Evolutionary conservation across 139 green algal species (phyloP), one percentile per base, ranked within the genome.

Genomic region (Volvox reticuliferus): DNA sequence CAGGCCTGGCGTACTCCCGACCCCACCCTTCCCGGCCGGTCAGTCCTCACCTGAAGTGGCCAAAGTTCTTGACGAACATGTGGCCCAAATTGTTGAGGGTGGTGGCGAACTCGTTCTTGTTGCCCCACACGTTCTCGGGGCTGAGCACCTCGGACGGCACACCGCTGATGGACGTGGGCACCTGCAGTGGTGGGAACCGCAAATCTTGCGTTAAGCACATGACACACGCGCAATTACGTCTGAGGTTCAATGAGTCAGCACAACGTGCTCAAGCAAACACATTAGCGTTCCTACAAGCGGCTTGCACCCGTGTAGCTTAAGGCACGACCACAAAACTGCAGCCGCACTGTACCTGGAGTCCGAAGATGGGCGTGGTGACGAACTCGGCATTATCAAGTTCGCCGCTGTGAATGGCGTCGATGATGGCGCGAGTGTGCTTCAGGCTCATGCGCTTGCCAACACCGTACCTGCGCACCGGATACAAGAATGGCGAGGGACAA

Each of bases 371-470:
- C 65, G 96, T 98, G 50, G 83, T 89, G 13, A 86, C 80, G 87
- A 91, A 97, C 61, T 97, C 87, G 12, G 92, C 96, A 0, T 88
- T 55, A 1, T 82, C 55, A 69, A 99, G 95, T 82, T 97, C 95
- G 16, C 98, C 98, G 82, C 71, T 94, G 95, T 99, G 98, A 82
- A 99, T 99, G 79, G 98, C 98, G 90, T 99, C 95, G 81, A 99
- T 96, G 87, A 99, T 99, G 69, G 97, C 96, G 62, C 98, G 95
- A 17, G 98, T 99, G 94, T 98, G 92, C 83, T 95, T 95, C 62
- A 99, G 94, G 91, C 97, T 98, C 88, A 99, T 99, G 92, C 98
- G 95, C 76, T 93, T 92, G 50, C 98, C 98, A 28, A 97, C 96
- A 86, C 98, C 98, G 92, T 99, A 99, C 77, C 92, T 94, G 91